These are phyloP conservation scores for Gymnopilus junonius DNA, from an alignment of 768 basidiomycete species.

Conservation along the genomic window DNA sequence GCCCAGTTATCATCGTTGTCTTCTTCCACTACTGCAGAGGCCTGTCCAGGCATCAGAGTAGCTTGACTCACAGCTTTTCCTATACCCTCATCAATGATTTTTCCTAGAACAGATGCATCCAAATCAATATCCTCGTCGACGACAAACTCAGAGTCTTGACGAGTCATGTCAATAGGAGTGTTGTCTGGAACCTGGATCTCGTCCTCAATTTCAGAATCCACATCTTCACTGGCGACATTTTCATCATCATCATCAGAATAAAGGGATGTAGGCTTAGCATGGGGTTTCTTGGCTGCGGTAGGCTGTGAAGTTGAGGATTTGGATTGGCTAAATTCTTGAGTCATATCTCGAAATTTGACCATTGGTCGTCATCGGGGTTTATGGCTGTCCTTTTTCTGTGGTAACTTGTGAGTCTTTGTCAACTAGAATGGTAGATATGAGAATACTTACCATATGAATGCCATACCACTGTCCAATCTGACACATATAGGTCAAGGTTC, in stretches of 20 bases:
- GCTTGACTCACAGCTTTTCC: background rate
- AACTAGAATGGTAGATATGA: background rate
- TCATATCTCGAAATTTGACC: background rate
- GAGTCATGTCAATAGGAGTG: too few relatives aligned
- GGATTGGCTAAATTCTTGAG: background rate
- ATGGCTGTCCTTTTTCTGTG: background rate
- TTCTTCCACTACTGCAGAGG: background rate
- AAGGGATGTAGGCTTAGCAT: background rate
- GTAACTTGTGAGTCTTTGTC: too few relatives aligned
- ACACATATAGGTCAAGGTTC: constrained; percentile 13
- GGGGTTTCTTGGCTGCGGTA: background rate
- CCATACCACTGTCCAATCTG: constrained; percentile 8
- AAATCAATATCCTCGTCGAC: background rate
- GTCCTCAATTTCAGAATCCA: background rate
- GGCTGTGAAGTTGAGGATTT: background rate
- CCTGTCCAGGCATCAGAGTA: too few relatives aligned
- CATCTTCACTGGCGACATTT: background rate
- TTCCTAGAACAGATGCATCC: background rate
- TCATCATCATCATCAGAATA: background rate
- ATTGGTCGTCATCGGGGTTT: background rate
- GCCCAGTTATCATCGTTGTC: background rate
- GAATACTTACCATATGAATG: background rate
- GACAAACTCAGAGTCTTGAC: too few relatives aligned
- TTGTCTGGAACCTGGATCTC: too few relatives aligned
- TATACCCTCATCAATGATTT: background rate